phyloP scores from a whole-genome alignment of 1,284 basidiomycete species.

The Ganoderma multipileum region DNA sequence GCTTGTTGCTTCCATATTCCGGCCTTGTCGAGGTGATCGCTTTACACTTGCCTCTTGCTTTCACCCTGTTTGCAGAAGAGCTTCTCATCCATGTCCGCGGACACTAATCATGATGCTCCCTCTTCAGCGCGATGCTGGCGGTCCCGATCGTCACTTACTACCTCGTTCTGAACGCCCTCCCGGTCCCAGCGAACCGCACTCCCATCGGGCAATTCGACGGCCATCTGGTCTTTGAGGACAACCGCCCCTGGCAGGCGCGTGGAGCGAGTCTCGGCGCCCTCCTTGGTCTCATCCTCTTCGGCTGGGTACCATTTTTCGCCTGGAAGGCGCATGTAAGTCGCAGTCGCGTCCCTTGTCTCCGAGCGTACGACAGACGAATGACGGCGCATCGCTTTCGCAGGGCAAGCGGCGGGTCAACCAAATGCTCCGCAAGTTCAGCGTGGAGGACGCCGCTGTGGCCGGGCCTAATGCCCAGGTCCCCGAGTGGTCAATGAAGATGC shows the following conservation, averaged over 20 bases:
- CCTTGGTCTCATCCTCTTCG: constrained; percentile 47
- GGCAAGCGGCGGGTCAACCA: constrained; percentile 50
- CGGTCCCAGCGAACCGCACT: constrained; percentile 29
- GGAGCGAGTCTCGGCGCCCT: constrained; percentile 47
- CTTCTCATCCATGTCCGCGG: background rate
- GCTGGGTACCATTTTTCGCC: constrained; percentile 50
- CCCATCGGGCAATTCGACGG: constrained; percentile 19
- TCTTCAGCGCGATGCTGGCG: constrained; percentile 47
- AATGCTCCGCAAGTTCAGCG: constrained; percentile 51
- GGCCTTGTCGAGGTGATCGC: background rate
- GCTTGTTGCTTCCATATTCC: background rate
- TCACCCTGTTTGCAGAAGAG: background rate
- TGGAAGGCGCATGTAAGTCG: constrained; percentile 57
- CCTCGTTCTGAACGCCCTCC: constrained; percentile 42
- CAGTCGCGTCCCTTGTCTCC: background rate
- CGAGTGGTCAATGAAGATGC: constrained; percentile 51
- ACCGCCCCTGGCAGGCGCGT: constrained; percentile 45
- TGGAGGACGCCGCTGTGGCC: constrained; percentile 46
- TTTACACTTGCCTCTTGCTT: background rate
- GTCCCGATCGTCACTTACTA: constrained; percentile 51
- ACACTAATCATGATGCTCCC: background rate
- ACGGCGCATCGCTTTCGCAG: constrained; percentile 35
- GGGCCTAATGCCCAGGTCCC: constrained; percentile 43
- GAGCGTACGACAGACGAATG: background rate
- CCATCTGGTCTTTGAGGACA: constrained; percentile 25